Percentiles rank a stretch among this genome's conserved stretches.
These are phyloP conservation scores for Cucumis cinereus DNA, from an alignment of 306 rosid species.

Conservation along the genomic window DNA sequence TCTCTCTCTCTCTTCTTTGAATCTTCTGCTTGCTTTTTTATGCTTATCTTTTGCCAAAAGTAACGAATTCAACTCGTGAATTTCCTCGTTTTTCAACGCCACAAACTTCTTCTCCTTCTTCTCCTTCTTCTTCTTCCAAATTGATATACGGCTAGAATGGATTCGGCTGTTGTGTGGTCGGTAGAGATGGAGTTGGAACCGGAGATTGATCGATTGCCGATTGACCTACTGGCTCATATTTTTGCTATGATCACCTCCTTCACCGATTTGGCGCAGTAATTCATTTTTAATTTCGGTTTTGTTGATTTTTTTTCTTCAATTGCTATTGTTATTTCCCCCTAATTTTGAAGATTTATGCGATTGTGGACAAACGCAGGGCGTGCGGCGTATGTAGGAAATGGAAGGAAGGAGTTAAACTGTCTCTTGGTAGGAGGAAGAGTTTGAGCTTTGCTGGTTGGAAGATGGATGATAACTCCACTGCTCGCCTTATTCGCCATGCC, in stretches of 20 bases:
- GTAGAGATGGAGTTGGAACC: conserved; percentile 33
- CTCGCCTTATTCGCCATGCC: conserved; percentile 68
- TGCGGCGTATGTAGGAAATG: conserved; percentile 84
- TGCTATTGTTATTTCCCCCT: not conserved
- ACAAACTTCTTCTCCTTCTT: not conserved
- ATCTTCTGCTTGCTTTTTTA: not conserved
- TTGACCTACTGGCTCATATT: conserved; percentile 65
- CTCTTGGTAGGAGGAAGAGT: conserved; percentile 46
- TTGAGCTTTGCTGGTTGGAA: conserved; percentile 80
- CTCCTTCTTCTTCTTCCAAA: not conserved
- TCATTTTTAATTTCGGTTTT: not conserved
- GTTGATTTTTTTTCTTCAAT: not conserved
- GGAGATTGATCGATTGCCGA: conserved; percentile 73
- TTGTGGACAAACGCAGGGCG: conserved; percentile 30
- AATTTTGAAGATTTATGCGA: not conserved
- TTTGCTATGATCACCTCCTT: conserved; percentile 52
- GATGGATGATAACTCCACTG: conserved; percentile 85
- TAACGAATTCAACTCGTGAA: not conserved
- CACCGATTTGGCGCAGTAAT: conserved; percentile 93
- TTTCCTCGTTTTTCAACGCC: not conserved
- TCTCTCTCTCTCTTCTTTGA: not conserved
- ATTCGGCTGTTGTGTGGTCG: not conserved
- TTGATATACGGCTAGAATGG: not conserved
- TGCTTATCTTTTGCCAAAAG: not conserved
- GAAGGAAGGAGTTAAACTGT: conserved; percentile 72